Evolutionary conservation across 2,329 filamentous ascomycete genomes (phyloP).

Genomic region (Aureobasidium sp.): DNA sequence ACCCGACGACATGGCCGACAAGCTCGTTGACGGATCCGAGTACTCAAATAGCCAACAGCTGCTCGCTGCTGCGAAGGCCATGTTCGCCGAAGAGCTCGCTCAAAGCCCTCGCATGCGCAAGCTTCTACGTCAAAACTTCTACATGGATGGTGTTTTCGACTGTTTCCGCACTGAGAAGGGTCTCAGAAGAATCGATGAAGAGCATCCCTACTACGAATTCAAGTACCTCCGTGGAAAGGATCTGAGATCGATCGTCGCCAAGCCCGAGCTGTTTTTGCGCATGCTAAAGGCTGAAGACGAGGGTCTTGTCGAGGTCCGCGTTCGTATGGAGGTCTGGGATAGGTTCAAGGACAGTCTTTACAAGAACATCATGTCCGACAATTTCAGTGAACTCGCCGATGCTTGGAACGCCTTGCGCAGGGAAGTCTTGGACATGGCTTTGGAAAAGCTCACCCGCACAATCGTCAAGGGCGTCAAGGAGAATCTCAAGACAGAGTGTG

Average conservation of each 20-base stretch:
- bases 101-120: slow-evolving; percentile 85
- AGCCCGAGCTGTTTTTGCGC: slow-evolving; percentile 85
- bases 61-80: slow-evolving; percentile 69
- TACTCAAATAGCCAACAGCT: slow-evolving; percentile 72
- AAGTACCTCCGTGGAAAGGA: slow-evolving; percentile 92
- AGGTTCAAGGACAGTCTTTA: slow-evolving; percentile 72
- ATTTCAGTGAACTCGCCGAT: slow-evolving; percentile 89
- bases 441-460: slow-evolving; percentile 72
- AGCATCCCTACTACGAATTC: slow-evolving; percentile 95
- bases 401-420: slow-evolving; percentile 87
- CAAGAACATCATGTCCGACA: slow-evolving; percentile 84
- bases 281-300: slow-evolving; percentile 98
- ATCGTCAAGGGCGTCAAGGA: slow-evolving; percentile 93
- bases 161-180: slow-evolving; percentile 92
- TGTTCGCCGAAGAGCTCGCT: slow-evolving; percentile 87
- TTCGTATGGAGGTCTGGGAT: slow-evolving; percentile 68
- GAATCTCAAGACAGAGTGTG: slow-evolving; percentile 84
- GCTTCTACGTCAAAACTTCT: slow-evolving; percentile 75
- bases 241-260: slow-evolving; percentile 69
- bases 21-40: slow-evolving; percentile 60
- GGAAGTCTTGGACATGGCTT: slow-evolving; percentile 74
- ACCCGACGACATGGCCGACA: slow-evolving; percentile 82
- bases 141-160: slow-evolving; percentile 75
- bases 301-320: slow-evolving; percentile 77
- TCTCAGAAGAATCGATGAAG: slow-evolving; percentile 83